Evolutionary conservation across 352 stramenopile genomes (phyloP).

Genomic region (Pythium sukuiense): DNA sequence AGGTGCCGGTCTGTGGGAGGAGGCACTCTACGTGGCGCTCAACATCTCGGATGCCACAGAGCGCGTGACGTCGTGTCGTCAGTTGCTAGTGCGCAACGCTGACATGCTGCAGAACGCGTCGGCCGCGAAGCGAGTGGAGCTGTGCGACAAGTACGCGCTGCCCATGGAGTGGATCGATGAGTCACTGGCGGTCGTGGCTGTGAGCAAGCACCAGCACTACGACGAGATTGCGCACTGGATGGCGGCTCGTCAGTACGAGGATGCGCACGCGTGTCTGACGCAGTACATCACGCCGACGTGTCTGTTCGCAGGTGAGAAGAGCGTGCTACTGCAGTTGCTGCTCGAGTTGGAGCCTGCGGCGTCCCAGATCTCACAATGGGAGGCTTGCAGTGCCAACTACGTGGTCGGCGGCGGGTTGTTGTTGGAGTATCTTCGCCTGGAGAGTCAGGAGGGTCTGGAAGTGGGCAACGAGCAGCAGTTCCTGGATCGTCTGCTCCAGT

Average conservation of each 20-base stretch:
- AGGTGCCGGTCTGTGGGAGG: constrained; percentile 56
- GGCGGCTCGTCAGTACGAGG: constrained; percentile 51
- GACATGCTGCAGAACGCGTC: constrained; percentile 38
- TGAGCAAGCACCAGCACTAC: constrained; percentile 47
- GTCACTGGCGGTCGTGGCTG: constrained; percentile 54
- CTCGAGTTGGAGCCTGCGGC: constrained; percentile 56
- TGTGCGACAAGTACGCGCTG: constrained; percentile 50
- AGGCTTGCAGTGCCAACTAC: constrained; percentile 44
- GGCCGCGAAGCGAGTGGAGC: constrained; percentile 38
- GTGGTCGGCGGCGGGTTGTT: constrained; percentile 58
- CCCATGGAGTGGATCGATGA: constrained; percentile 73
- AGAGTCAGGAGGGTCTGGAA: constrained; percentile 58
- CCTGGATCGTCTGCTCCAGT: constrained; percentile 54
- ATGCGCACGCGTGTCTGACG: constrained; percentile 63
- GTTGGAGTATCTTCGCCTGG: constrained; percentile 71
- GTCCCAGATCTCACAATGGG: constrained; percentile 64
- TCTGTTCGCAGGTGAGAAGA: constrained; percentile 68
- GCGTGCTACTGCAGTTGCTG: constrained; percentile 52
- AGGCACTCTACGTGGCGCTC: constrained; percentile 78
- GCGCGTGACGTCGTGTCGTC: constrained; percentile 55
- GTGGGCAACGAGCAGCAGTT: constrained; percentile 55
- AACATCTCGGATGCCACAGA: constrained; percentile 64
- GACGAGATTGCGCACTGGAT: constrained; percentile 81
- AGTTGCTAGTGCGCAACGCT: constrained; percentile 66
- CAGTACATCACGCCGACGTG: constrained; percentile 55